Percentiles rank a stretch among this genome's conserved stretches.
These are phyloP conservation scores for Heliamphora pulchella DNA, from an alignment of 179 eudicot species.

Conservation along the genomic window DNA sequence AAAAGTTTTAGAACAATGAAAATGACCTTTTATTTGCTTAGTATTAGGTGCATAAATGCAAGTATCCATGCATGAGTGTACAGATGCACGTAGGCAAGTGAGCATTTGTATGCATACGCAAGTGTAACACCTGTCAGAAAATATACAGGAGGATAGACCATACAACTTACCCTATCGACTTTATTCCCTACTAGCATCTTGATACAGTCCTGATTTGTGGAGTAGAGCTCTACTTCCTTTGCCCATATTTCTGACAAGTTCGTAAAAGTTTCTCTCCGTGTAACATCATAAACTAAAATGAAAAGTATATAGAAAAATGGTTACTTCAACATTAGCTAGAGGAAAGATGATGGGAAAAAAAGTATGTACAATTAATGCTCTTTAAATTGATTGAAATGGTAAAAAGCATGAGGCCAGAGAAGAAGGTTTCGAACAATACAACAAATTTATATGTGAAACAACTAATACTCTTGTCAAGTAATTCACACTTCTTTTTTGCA, in stretches of 20 bases:
- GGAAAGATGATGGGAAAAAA: neutral
- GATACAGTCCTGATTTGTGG: constrained; percentile 48
- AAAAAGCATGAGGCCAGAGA: neutral
- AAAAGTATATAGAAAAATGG: neutral
- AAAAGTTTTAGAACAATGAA: neutral
- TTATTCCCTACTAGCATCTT: constrained; percentile 61
- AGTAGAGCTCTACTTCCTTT: constrained; percentile 47
- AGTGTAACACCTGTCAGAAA: neutral
- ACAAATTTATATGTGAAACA: neutral
- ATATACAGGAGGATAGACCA: neutral
- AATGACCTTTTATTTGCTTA: neutral
- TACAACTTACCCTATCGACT: constrained; percentile 44
- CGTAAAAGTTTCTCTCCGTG: constrained; percentile 49
- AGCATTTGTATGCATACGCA: neutral
- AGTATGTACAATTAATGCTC: neutral
- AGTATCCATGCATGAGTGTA: neutral
- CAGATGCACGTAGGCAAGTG: neutral
- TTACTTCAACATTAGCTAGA: neutral
- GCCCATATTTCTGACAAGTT: constrained; percentile 50
- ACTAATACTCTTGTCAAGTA: neutral
- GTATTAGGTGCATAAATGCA: neutral
- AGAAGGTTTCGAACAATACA: neutral
- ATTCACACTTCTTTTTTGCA: neutral
- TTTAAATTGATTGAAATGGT: neutral
- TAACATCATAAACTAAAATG: constrained; percentile 52